Conservation (phyloP, 345 rosid species). For the Eucalyptus microcorys region DNA sequence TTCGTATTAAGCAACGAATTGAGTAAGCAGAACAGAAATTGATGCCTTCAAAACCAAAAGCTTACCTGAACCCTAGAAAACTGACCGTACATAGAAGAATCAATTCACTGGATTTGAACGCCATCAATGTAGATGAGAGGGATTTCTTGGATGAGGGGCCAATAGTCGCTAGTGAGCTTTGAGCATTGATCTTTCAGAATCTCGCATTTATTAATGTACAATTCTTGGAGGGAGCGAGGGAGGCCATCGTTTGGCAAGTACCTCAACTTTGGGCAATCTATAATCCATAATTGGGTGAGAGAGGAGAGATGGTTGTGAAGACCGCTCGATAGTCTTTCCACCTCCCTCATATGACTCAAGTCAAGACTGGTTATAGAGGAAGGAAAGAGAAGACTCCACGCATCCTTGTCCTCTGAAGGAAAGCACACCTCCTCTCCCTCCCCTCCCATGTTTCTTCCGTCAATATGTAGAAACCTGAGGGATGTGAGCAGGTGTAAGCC, state of each 20-base stretch:
- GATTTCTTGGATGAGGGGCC: not conserved
- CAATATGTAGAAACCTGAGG: accelerated
- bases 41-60: not conserved
- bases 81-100: accelerated
- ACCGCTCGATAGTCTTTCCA: not conserved
- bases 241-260: accelerated
- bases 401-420: not conserved
- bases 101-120: accelerated
- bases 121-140: accelerated
- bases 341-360: not conserved
- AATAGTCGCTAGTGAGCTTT: accelerated
- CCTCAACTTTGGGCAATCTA: not conserved
- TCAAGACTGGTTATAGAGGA: accelerated
- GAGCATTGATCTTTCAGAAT: not conserved
- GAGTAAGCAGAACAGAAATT: too few species aligned
- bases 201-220: accelerated
- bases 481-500: not conserved
- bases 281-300: accelerated
- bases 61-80: accelerated
- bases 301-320: not conserved
- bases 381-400: not conserved
- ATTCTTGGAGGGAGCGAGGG: not conserved
- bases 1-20: too few species aligned
- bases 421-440: not conserved
- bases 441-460: not conserved